Base-by-base conservation (phyloP, 106 monocot species). In the Narthecium ossifragum region DNA sequence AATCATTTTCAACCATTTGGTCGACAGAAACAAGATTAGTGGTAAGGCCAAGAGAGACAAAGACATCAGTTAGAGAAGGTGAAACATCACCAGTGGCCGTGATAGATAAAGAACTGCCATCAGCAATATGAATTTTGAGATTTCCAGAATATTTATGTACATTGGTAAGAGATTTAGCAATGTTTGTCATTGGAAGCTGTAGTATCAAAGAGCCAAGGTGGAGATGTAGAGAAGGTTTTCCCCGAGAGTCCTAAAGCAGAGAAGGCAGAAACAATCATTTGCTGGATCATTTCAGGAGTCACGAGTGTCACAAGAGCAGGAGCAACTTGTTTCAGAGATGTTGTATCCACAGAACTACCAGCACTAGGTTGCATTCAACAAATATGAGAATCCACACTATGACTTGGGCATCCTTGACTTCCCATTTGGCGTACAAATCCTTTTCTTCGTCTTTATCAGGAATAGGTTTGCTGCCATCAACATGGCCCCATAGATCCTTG, bases 21-120 rank as follows among this genome's bases (percentile, higher is more conserved):
- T 52, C 64, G 18, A 65, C 64, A 65, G 26, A 53, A 8, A 53
- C 20, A 26, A 65, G 51, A 39, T 65, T 65, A 15, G 15, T 52
- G 18, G 64, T 2, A 24, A 53, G 45, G 3, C 5, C 6, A 46
- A 14, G 46, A 46, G 46, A 46, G 2, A 61, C 29, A 61, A 61
- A 29, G n/a, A 61, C 61, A 61, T 43, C 29, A 34, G 30, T 47
- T 48, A 63, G 12, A 24, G 61, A 46, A 6, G 47, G 15, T 22
- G 62, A 50, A 26, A 53, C 14, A 53, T 51, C 25, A 37, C 64
- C 50, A 38, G 14, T 27, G 20, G 34, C 34, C 9, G 46, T 57
- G 45, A 57, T 57, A 57, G 55, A 33, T 24, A 67, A 33, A n/a
- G 31, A 8, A 26, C 24, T 46, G 2, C 68, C 59, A 59, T 69